Conservation (phyloP, 1,139 yeast genomes). For the Pichia sp. region DNA sequence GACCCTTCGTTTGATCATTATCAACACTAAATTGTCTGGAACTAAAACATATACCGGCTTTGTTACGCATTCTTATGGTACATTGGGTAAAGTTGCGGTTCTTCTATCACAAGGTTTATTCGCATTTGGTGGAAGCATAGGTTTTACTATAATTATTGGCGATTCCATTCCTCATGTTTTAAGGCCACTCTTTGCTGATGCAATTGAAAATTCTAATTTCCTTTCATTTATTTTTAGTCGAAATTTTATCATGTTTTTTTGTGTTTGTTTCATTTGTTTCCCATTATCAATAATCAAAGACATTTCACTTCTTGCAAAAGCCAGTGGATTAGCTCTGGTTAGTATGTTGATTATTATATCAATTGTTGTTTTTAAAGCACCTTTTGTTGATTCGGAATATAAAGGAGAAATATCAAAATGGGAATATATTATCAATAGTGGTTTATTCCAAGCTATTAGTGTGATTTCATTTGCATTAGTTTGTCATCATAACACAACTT, state of each 20-base stretch:
- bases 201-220: constrained; percentile 36
- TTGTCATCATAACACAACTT: constrained; percentile 89
- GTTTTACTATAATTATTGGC: constrained; percentile 90
- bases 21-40: constrained; percentile 73
- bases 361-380: constrained; percentile 71
- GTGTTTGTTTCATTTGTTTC: constrained; percentile 68
- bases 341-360: constrained; percentile 78
- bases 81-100: constrained; percentile 59
- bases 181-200: constrained; percentile 55
- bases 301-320: constrained; percentile 81
- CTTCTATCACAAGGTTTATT: constrained; percentile 76
- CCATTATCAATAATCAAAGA: constrained; percentile 79
- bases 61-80: constrained; percentile 75
- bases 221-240: constrained; percentile 54
- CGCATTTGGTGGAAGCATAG: constrained; percentile 93
- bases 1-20: constrained; percentile 75
- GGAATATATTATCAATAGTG: constrained; percentile 54
- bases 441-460: constrained; percentile 80
- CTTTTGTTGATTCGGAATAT: constrained; percentile 43
- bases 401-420: constrained; percentile 43
- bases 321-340: constrained; percentile 77
- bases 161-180: constrained; percentile 92
- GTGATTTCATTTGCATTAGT: constrained; percentile 92
- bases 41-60: constrained; percentile 81
- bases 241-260: constrained; percentile 59